Evolutionary conservation across 2,329 filamentous ascomycete genomes (phyloP), one percentile per base, ranked within the genome.

Genomic region (Aspergillus aculeatinus): DNA sequence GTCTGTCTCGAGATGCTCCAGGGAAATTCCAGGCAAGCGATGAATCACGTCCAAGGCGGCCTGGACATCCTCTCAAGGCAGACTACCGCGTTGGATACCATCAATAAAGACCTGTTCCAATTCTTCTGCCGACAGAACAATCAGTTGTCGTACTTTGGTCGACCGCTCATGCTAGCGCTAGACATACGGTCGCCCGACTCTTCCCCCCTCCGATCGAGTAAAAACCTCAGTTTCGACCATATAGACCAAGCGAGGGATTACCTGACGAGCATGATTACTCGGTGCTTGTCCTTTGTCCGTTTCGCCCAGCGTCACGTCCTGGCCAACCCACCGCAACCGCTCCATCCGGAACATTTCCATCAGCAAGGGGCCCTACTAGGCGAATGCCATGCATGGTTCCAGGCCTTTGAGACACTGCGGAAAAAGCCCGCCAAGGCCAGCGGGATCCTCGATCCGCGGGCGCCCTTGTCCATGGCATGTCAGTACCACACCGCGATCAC

Each of bases 1-100:
- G 44, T 65, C 3, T 61, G 61, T 35, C 31, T 68, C 1, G 67
- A 68, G 31, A 65, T 66, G 33, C 60, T 68, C 4, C 55, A 51
- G 21, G 60, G 55, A 2, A 65, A 67, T n/a, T 58, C 58, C 9
- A 11, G 44, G 10, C 60, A 60, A 21, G 65, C 64, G 4, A 44
- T 68, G 29, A 59, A 67, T 47, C 67, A 68, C 25, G 55, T 65
- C 4, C 51, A 64, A 7, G 59, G 58, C 1, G 65, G 67, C 2
- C 47, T 68, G n/a, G 59, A 59, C 21, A 67, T 68, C 29, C 57
- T 68, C 16, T 35, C 50, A 5, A 27, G 52, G 1, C 59, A 55
- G 27, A 10, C 19, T 27, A 19, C 21, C 31, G n/a, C 10, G n/a
- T 4, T 11, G 27, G 25, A 25, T 27, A 48, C 25, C 2, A 52